Percentiles rank a stretch among this genome's conserved stretches.
Conservation (phyloP, 1,284 basidiomycete species). For the Moniliophthora roreri region DNA sequence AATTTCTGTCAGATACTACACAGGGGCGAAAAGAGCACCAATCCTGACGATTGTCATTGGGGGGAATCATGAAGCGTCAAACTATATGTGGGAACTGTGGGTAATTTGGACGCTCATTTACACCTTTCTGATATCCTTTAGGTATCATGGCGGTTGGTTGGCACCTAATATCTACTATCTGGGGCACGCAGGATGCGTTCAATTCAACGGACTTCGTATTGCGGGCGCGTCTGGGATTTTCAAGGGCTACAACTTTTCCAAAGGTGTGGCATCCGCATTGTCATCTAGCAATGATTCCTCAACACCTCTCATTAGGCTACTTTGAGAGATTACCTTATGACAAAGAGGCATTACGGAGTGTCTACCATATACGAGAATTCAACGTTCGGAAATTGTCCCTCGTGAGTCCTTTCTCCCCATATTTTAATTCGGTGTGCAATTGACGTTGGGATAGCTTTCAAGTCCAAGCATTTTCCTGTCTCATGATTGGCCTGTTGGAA, state of each 20-base stretch:
- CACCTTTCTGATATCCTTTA: constrained; percentile 26
- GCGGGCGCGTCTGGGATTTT: constrained; percentile 94
- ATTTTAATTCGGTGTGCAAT: constrained; percentile 6
- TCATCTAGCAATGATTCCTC: constrained; percentile 6
- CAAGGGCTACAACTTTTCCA: constrained; percentile 77
- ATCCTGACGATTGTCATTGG: constrained; percentile 94
- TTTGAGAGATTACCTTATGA: constrained; percentile 75
- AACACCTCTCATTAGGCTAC: constrained; percentile 49
- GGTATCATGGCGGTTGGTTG: constrained; percentile 94
- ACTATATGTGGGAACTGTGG: constrained; percentile 96
- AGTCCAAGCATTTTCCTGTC: constrained; percentile 81
- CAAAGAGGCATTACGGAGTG: constrained; percentile 70
- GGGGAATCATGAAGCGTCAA: constrained; percentile 97
- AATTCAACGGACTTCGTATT: constrained; percentile 85
- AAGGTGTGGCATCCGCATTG: constrained; percentile 50
- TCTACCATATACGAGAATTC: constrained; percentile 92
- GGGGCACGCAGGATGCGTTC: constrained; percentile 88
- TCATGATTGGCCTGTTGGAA: constrained; percentile 94
- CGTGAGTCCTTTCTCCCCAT: constrained; percentile 41
- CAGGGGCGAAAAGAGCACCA: constrained; percentile 79
- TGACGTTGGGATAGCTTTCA: constrained; percentile 46
- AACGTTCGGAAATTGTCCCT: constrained; percentile 81
- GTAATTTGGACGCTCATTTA: constrained; percentile 26
- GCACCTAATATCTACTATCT: constrained; percentile 98
- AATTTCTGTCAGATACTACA: constrained; percentile 70